These are phyloP conservation scores for Mortierella polycephala DNA, from an alignment of 371 early-diverging fungal species.

Conservation along the genomic window DNA sequence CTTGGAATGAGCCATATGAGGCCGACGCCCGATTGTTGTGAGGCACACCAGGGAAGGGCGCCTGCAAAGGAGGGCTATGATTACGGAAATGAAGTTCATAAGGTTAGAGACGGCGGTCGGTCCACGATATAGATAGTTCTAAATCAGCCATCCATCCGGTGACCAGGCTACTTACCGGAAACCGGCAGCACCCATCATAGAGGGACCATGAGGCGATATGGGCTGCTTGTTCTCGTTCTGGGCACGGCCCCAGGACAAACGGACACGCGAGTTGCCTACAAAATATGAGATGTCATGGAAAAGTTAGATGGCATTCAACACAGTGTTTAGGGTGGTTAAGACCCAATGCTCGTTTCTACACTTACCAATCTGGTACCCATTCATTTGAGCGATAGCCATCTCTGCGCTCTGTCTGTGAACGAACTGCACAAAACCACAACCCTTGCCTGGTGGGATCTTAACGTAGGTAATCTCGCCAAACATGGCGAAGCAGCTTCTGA, in stretches of 20 bases:
- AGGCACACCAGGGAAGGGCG: conserved; percentile 30
- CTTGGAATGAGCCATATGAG: conserved; percentile 27
- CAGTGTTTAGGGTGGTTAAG: neutral
- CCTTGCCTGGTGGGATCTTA: conserved; percentile 93
- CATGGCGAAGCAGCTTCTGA: conserved; percentile 77
- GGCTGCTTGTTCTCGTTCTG: conserved; percentile 64
- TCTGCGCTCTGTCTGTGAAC: conserved; percentile 85
- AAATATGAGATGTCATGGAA: neutral
- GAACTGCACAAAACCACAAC: conserved; percentile 95
- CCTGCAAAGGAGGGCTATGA: conserved; percentile 28
- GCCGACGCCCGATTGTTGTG: conserved; percentile 30
- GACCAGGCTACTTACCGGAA: conserved; percentile 22
- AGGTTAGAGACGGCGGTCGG: neutral
- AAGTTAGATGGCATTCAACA: conserved; percentile 1
- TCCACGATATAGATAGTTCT: neutral
- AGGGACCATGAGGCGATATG: conserved; percentile 30
- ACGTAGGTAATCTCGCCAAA: conserved; percentile 92
- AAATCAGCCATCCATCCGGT: neutral
- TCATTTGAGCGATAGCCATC: conserved; percentile 87
- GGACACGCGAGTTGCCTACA: conserved; percentile 77
- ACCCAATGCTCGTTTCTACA: neutral
- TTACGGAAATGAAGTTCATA: neutral
- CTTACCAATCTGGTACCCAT: conserved; percentile 83
- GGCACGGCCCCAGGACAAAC: conserved; percentile 92
- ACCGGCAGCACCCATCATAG: conserved; percentile 30